phyloP scores from a whole-genome alignment of 2,329 filamentous ascomycete species.

The Penicillium sp. region DNA sequence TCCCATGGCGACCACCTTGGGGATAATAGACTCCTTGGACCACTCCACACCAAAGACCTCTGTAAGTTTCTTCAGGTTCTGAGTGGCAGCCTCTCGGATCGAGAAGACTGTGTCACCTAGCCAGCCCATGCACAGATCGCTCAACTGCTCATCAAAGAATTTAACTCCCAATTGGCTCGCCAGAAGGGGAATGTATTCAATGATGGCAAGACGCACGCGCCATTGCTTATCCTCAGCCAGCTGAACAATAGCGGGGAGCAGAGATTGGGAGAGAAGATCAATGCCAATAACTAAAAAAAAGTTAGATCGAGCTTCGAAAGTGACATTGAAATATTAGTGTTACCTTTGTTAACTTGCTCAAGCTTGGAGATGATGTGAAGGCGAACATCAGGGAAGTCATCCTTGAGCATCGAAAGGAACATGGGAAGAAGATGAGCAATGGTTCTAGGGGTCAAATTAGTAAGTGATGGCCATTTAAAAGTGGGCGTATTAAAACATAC shows the following conservation, averaged over 20 bases:
- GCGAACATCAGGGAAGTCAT: constrained; percentile 96
- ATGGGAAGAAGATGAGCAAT: constrained; percentile 96
- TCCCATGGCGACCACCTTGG: constrained; percentile 98
- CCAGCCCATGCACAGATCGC: constrained; percentile 96
- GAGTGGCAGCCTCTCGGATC: constrained; percentile 93
- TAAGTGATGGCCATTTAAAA: constrained; percentile 2
- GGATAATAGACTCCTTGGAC: constrained; percentile 95
- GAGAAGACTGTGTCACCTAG: constrained; percentile 98
- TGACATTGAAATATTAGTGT: background rate
- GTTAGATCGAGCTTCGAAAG: background rate
- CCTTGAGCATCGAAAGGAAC: constrained; percentile 99
- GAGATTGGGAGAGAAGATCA: constrained; percentile 90
- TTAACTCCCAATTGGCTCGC: constrained; percentile 93
- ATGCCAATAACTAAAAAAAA: constrained; percentile 82
- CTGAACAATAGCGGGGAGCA: constrained; percentile 95
- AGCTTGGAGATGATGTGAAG: constrained; percentile 99
- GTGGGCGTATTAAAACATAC: constrained; percentile 53
- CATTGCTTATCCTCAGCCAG: constrained; percentile 99
- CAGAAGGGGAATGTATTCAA: constrained; percentile 96
- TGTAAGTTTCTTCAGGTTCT: constrained; percentile 96
- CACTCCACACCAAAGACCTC: constrained; percentile 98
- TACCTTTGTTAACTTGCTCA: constrained; percentile 94
- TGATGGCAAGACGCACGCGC: constrained; percentile 95
- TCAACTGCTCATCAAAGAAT: constrained; percentile 98
- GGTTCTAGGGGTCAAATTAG: constrained; percentile 59